Conservation (phyloP, 1,139 yeast species). For the Blastobotrys apis region DNA sequence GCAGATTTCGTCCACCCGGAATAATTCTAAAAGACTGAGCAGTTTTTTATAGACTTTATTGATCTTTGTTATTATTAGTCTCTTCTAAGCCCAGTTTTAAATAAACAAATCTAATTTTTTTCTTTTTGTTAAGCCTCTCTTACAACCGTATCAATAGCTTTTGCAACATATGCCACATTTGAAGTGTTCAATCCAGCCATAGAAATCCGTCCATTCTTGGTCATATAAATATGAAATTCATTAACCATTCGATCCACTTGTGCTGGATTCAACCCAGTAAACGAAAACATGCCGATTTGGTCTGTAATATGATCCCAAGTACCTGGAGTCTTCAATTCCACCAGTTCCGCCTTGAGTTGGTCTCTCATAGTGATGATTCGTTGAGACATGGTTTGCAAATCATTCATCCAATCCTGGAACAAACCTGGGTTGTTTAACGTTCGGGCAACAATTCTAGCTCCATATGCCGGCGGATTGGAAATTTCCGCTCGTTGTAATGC, state of each 20-base stretch:
- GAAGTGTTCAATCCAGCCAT: slow-evolving; percentile 80
- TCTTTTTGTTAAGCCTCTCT: slow-evolving; percentile 15
- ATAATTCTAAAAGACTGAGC: no score
- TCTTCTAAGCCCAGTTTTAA: no score
- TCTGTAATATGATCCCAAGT: slow-evolving; percentile 82
- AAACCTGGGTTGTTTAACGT: slow-evolving; percentile 62
- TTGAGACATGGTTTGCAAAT: slow-evolving; percentile 70
- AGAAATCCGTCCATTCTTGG: slow-evolving; percentile 86
- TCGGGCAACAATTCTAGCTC: slow-evolving; percentile 79
- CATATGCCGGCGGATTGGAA: slow-evolving; percentile 94
- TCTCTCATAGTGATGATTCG: slow-evolving; percentile 72
- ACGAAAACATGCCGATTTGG: slow-evolving; percentile 97
- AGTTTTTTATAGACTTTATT: no score
- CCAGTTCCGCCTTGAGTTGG: slow-evolving; percentile 44
- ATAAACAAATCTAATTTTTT: no score
- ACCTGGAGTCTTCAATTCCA: slow-evolving; percentile 54
- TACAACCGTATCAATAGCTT: slow-evolving; percentile 60
- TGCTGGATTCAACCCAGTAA: slow-evolving; percentile 68
- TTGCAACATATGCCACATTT: slow-evolving; percentile 79
- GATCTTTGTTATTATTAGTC: no score
- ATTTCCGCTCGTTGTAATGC: slow-evolving; percentile 78
- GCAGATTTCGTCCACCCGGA: no score
- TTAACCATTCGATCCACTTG: slow-evolving; percentile 69
- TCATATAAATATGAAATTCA: slow-evolving; percentile 75
- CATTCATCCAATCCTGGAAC: slow-evolving; percentile 69